Evolutionary conservation across 2,329 filamentous ascomycete genomes (phyloP).

Genomic region (Gyromitra esculenta): DNA sequence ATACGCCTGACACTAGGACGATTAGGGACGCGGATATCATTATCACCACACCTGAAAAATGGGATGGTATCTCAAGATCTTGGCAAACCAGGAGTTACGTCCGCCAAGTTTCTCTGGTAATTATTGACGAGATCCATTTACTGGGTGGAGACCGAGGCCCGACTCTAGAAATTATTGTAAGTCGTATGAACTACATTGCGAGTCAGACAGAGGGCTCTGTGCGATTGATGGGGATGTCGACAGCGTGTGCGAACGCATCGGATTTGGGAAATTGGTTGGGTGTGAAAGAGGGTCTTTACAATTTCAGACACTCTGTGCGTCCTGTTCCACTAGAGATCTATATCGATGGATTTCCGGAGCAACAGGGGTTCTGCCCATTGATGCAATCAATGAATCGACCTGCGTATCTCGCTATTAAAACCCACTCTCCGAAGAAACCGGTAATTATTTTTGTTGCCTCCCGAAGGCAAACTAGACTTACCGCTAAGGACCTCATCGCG

Average conservation of each 20-base stretch:
- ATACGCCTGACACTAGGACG: constrained; percentile 94
- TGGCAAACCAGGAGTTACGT: constrained; percentile 99
- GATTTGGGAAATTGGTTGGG: constrained; percentile 97
- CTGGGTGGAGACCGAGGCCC: constrained; percentile 93
- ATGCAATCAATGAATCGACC: constrained; percentile 99
- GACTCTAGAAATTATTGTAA: constrained; percentile 95
- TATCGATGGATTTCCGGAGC: constrained; percentile 96
- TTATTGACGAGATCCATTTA: constrained; percentile 98
- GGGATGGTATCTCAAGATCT: constrained; percentile 98
- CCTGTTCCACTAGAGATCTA: constrained; percentile 95
- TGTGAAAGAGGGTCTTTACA: constrained; percentile 90
- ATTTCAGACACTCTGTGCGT: constrained; percentile 95
- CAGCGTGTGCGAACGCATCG: constrained; percentile 92
- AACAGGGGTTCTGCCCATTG: constrained; percentile 91
- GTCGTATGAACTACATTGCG: constrained; percentile 97
- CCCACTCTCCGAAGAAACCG: constrained; percentile 93
- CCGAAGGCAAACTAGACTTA: constrained; percentile 90
- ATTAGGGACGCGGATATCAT: constrained; percentile 97
- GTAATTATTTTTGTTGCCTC: constrained; percentile 99
- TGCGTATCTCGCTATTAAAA: constrained; percentile 95
- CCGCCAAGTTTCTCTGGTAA: constrained; percentile 90
- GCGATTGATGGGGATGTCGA: constrained; percentile 96
- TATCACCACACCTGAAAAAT: constrained; percentile 99
- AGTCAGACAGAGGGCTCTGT: constrained; percentile 90
- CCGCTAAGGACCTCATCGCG: constrained; percentile 95